phyloP scores from a whole-genome alignment of 345 rosid species.

The sweet orange (Citrus sinensis) region DNA sequence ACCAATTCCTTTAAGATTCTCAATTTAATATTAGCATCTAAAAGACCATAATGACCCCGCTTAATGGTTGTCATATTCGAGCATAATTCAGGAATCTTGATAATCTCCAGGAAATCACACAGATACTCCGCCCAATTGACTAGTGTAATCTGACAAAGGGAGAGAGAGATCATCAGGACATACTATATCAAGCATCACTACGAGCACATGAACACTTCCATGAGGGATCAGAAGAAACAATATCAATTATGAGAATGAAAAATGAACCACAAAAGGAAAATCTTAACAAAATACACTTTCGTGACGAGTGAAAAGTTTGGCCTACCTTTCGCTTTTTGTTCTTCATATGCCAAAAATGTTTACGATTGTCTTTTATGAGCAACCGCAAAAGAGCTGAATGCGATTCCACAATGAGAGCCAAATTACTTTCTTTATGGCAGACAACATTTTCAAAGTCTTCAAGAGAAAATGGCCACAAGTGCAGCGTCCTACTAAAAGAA shows the following conservation, averaged over 20 bases:
- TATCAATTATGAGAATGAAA: not conserved
- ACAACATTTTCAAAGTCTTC: slow-evolving; percentile 93
- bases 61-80: slow-evolving; percentile 51
- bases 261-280: not conserved
- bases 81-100: slow-evolving; percentile 45
- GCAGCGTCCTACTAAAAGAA: slow-evolving; percentile 68
- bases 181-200: slow-evolving; percentile 13
- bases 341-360: slow-evolving; percentile 35
- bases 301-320: slow-evolving; percentile 17
- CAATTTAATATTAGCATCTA: slow-evolving; percentile 59
- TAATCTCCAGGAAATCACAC: slow-evolving; percentile 80
- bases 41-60: slow-evolving; percentile 85
- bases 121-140: slow-evolving; percentile 82
- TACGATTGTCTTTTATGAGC: slow-evolving; percentile 53
- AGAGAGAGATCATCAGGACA: slow-evolving; percentile 1
- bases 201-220: not conserved
- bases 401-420: slow-evolving; percentile 70
- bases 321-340: slow-evolving; percentile 63
- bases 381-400: slow-evolving; percentile 79
- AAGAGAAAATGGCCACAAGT: slow-evolving; percentile 73
- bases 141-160: slow-evolving; percentile 58
- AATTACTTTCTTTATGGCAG: slow-evolving; percentile 82
- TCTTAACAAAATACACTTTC: not conserved
- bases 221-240: not conserved
- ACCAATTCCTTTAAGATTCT: slow-evolving; percentile 62